A percentile compares a stretch with the other conserved stretches of the same genome.
Evolutionary conservation across 148 eudicot genomes (phyloP).

Genomic region (Simmondsia chinensis): DNA sequence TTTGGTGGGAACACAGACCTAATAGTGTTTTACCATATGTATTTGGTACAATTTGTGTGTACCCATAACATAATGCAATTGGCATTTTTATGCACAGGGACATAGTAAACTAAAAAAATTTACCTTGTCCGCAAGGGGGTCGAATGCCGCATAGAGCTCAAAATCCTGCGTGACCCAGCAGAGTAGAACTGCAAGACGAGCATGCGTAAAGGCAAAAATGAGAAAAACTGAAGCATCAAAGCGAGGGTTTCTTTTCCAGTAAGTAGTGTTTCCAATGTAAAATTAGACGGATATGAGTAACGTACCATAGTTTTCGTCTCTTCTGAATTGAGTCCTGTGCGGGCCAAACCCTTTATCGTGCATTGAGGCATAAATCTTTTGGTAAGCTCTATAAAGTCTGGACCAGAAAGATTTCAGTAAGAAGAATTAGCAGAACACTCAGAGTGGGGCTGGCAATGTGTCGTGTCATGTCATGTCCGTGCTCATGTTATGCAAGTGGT

Average conservation of each 20-base stretch:
- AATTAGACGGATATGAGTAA: neutral
- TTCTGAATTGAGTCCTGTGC: conserved; percentile 93
- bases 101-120: too few relatives aligned
- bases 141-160: conserved; percentile 97
- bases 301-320: conserved; percentile 93
- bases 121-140: conserved; percentile 98
- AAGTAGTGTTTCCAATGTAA: neutral
- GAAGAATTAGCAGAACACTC: too few relatives aligned
- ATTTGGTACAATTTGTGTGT: too few relatives aligned
- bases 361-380: conserved; percentile 83
- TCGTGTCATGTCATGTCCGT: too few relatives aligned
- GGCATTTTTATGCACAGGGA: too few relatives aligned
- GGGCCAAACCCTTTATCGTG: conserved; percentile 75
- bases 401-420: conserved; percentile 4
- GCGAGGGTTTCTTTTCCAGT: neutral
- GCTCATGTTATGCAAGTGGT: too few relatives aligned
- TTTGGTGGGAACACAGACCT: too few relatives aligned
- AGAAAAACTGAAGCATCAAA: neutral
- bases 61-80: too few relatives aligned
- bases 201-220: neutral
- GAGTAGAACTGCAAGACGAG: conserved; percentile 58
- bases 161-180: conserved; percentile 99
- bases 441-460: too few relatives aligned
- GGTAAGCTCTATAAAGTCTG: conserved; percentile 92
- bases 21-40: too few relatives aligned